A percentile compares a stretch with the other conserved stretches of the same genome.
Conservation (phyloP, 805 yeast genomes). For the Saccharomycopsis olivae region DNA sequence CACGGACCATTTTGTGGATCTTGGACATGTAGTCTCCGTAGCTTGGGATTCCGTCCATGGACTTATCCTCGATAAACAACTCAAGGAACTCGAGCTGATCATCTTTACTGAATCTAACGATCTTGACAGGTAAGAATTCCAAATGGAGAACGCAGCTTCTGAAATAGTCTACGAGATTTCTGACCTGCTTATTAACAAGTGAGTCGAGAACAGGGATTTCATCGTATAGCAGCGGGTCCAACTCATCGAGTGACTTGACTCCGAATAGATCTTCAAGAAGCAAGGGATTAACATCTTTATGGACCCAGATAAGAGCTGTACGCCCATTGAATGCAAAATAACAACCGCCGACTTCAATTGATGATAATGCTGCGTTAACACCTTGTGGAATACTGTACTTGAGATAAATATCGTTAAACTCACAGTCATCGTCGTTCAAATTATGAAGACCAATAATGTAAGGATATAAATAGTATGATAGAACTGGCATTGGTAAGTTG, state of each 20-base stretch:
- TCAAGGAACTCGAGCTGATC: constrained; percentile 44
- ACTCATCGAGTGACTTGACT: constrained; percentile 27
- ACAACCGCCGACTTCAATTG: constrained; percentile 56
- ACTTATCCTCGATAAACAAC: constrained; percentile 64
- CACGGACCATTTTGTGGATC: constrained; percentile 51
- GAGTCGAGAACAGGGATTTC: constrained; percentile 65
- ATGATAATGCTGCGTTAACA: constrained; percentile 32
- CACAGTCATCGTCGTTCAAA: constrained; percentile 47
- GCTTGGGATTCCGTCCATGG: constrained; percentile 40
- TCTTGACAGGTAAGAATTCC: constrained; percentile 38
- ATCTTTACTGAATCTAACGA: constrained; percentile 58
- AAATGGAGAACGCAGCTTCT: constrained; percentile 28
- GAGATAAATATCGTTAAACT: constrained; percentile 26
- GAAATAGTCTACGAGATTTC: constrained; percentile 50
- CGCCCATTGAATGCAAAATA: constrained; percentile 68
- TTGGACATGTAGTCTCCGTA: constrained; percentile 58
- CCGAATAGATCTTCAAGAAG: constrained; percentile 73
- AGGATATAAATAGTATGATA: constrained; percentile 69
- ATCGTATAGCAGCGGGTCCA: constrained; percentile 24
- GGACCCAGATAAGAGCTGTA: constrained; percentile 51
- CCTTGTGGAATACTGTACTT: constrained; percentile 37
- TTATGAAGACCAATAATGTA: constrained; percentile 65
- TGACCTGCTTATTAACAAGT: constrained; percentile 55
- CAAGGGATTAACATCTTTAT: constrained; percentile 53
- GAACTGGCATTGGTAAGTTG: constrained; percentile 41